phyloP scores from a whole-genome alignment of 257 asterid genomes.

The Petunia secreta region DNA sequence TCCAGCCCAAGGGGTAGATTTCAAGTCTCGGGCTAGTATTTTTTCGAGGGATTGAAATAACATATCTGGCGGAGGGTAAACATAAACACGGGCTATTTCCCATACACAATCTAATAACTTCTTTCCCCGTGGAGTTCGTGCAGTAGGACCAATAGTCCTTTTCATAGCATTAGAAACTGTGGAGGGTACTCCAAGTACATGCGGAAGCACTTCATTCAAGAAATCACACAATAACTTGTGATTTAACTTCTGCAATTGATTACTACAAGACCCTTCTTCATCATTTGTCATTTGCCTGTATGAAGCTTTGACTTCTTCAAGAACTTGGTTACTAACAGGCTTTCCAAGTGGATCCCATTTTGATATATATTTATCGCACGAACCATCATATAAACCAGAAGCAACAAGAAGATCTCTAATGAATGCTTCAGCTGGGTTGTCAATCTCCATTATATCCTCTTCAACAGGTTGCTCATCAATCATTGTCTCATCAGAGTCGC shows the following conservation, averaged over 20 bases:
- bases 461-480: constrained; percentile 53
- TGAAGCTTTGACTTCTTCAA: constrained; percentile 71
- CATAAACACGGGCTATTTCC: constrained; percentile 46
- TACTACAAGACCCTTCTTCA: constrained; percentile 31
- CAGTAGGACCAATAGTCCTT: constrained; percentile 45
- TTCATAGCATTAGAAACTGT: constrained; percentile 49
- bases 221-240: constrained; percentile 69
- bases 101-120: constrained; percentile 61
- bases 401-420: constrained; percentile 79
- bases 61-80: constrained; percentile 56
- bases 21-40: constrained; percentile 67
- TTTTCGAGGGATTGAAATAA: constrained; percentile 50
- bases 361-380: constrained; percentile 53
- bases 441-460: constrained; percentile 52
- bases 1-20: constrained; percentile 60
- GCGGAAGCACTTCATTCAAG: constrained; percentile 79
- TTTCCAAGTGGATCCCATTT: constrained; percentile 84
- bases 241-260: constrained; percentile 34
- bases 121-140: constrained; percentile 65
- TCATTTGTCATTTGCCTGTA: constrained; percentile 43
- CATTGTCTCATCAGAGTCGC: constrained; percentile 47
- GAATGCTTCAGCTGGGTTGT: constrained; percentile 72
- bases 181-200: constrained; percentile 53
- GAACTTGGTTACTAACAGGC: constrained; percentile 67
- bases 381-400: constrained; percentile 78